These are phyloP conservation scores for Aspergillus ostianus DNA, from an alignment of 495 filamentous ascomycete species.

Conservation along the genomic window DNA sequence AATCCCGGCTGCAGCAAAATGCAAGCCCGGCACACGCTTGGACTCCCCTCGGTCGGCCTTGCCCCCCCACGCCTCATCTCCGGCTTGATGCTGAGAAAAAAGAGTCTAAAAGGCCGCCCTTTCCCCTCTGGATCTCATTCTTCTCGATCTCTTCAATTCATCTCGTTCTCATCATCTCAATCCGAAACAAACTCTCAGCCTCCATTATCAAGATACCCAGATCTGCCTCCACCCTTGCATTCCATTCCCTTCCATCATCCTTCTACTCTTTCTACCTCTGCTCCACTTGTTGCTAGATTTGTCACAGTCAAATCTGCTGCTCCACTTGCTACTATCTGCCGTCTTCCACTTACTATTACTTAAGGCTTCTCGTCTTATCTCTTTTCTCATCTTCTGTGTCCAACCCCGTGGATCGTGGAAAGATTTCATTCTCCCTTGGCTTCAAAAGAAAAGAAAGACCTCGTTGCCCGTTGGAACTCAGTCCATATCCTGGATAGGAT, in stretches of 20 bases:
- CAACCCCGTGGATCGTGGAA: constrained; percentile 22
- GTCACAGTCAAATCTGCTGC: constrained; percentile 25
- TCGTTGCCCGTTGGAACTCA: constrained; percentile 34
- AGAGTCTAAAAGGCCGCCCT: constrained; percentile 30
- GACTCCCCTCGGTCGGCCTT: constrained; percentile 25
- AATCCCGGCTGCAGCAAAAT: constrained; percentile 28
- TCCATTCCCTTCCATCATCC: constrained; percentile 2
- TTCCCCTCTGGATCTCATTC: constrained; percentile 19
- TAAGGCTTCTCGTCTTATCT: constrained; percentile 18
- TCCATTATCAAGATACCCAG: background rate
- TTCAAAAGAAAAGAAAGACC: constrained; percentile 10
- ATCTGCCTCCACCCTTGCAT: background rate
- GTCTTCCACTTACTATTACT: constrained; percentile 6
- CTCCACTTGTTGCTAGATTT: constrained; percentile 17
- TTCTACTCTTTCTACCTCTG: background rate
- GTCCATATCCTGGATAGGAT: constrained; percentile 42
- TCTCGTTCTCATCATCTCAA: constrained; percentile 3
- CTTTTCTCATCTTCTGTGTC: constrained; percentile 20
- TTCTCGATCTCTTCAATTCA: constrained; percentile 15
- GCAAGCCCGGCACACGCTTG: constrained; percentile 34
- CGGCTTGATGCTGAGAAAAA: constrained; percentile 9
- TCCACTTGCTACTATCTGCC: background rate
- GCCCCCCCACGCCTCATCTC: constrained; percentile 18
- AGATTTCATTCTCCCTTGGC: constrained; percentile 14
- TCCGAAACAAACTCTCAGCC: background rate